Evolutionary conservation across 371 early-diverging fungal genomes (phyloP).

Genomic region (Mucor sp.): DNA sequence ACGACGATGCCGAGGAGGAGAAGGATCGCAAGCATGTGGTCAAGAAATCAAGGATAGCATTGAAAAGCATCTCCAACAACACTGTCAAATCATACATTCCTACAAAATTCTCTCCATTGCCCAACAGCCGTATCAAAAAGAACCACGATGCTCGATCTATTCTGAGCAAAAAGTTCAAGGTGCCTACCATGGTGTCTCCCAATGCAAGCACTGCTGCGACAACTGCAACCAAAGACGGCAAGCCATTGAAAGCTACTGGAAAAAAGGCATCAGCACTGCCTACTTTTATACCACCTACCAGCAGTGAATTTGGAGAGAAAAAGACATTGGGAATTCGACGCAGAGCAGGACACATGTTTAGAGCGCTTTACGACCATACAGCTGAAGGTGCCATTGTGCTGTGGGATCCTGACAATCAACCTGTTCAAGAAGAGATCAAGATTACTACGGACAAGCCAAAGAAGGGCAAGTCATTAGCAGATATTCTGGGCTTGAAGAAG

Average conservation of each 20-base stretch:
- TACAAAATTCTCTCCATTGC: constrained; percentile 9
- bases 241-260: background rate
- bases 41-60: constrained; percentile 1
- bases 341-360: constrained; percentile 12
- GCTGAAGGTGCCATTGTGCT: constrained; percentile 86
- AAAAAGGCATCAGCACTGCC: background rate
- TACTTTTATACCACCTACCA: background rate
- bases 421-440: constrained; percentile 35
- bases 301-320: constrained; percentile 12
- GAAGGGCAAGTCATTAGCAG: constrained; percentile 44
- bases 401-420: constrained; percentile 72
- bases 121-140: constrained; percentile 27
- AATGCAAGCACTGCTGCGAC: background rate
- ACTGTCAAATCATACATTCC: background rate
- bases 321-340: constrained; percentile 26
- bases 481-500: constrained; percentile 58
- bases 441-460: constrained; percentile 34
- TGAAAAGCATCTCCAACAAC: constrained; percentile 19
- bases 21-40: constrained; percentile 18
- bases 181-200: constrained; percentile 26
- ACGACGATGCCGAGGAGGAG: background rate
- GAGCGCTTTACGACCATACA: constrained; percentile 85
- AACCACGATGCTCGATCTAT: constrained; percentile 35
- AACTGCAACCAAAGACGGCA: background rate
- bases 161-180: constrained; percentile 40